Percentiles rank a stretch among this genome's conserved stretches.
Conservation (phyloP, 805 yeast genomes). For the Candida piceae region DNA sequence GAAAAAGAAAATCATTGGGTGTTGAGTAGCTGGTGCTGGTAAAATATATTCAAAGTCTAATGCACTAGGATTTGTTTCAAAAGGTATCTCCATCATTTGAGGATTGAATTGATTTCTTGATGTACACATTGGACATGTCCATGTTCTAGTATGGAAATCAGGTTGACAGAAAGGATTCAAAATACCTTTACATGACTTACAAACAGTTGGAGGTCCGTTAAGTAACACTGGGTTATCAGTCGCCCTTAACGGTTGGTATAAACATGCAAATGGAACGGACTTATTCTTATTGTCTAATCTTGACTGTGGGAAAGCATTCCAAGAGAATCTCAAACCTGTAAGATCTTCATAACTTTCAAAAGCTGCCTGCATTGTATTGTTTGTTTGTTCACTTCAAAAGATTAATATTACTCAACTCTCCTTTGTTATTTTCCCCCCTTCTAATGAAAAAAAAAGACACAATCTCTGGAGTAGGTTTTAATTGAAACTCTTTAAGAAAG, state of each 20-base stretch:
- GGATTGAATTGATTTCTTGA: constrained; percentile 38
- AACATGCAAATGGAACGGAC: constrained; percentile 50
- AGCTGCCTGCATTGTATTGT: background rate
- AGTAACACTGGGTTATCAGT: constrained; percentile 33
- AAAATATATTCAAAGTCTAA: constrained; percentile 50
- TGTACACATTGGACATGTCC: constrained; percentile 58
- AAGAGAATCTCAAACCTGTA: constrained; percentile 70
- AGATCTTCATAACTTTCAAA: constrained; percentile 59
- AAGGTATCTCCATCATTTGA: constrained; percentile 24
- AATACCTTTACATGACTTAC: constrained; percentile 52
- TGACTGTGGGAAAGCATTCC: constrained; percentile 61
- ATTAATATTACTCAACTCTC: no score
- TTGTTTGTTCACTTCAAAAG: background rate
- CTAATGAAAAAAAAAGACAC: no score
- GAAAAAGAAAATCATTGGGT: constrained; percentile 43
- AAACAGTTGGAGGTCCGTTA: constrained; percentile 39
- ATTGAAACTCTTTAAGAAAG: no score
- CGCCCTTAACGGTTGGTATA: constrained; percentile 55
- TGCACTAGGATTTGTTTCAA: constrained; percentile 34
- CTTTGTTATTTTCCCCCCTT: no score
- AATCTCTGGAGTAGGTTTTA: no score
- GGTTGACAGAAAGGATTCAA: constrained; percentile 47
- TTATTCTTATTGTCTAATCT: constrained; percentile 47
- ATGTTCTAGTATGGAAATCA: constrained; percentile 29
- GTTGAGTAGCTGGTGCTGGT: constrained; percentile 23